These are phyloP conservation scores for Lecanicillium sp. DNA, from an alignment of 2,329 filamentous ascomycete species.

Conservation along the genomic window DNA sequence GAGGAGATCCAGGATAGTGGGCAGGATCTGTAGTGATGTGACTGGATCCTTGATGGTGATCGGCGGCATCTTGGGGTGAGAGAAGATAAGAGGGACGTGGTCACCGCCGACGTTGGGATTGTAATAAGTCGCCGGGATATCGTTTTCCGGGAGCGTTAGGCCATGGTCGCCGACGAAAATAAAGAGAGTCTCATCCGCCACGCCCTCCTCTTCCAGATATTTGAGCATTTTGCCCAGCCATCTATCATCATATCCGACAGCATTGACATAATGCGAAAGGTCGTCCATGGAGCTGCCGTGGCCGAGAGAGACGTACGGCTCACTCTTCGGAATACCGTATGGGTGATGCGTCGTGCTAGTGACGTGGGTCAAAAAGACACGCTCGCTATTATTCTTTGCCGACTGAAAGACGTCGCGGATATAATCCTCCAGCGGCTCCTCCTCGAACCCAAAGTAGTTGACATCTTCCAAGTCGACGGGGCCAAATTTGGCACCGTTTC, in stretches of 20 bases:
- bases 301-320: slow-evolving; percentile 18
- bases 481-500: slow-evolving; percentile 18
- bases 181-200: slow-evolving; percentile 24
- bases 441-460: slow-evolving; percentile 26
- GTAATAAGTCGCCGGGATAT: slow-evolving; percentile 21
- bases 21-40: slow-evolving; percentile 23
- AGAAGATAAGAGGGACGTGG: slow-evolving; percentile 22
- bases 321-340: slow-evolving; percentile 19
- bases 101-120: slow-evolving; percentile 23
- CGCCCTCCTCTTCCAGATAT: slow-evolving; percentile 20
- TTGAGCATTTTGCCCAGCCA: slow-evolving; percentile 23
- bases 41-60: slow-evolving; percentile 23
- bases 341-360: slow-evolving; percentile 27
- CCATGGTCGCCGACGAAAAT: slow-evolving; percentile 25
- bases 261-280: slow-evolving; percentile 25
- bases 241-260: slow-evolving; percentile 21
- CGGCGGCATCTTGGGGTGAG: slow-evolving; percentile 22
- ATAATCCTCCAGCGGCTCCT: slow-evolving; percentile 21
- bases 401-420: slow-evolving; percentile 21
- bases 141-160: slow-evolving; percentile 23
- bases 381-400: slow-evolving; percentile 19
- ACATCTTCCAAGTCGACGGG: slow-evolving; percentile 19
- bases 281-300: slow-evolving; percentile 18
- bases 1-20: slow-evolving; percentile 25
- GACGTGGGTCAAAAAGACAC: slow-evolving; percentile 25